Conservation (phyloP, 2,329 filamentous ascomycete genomes). For the Ascochyta pisi region DNA sequence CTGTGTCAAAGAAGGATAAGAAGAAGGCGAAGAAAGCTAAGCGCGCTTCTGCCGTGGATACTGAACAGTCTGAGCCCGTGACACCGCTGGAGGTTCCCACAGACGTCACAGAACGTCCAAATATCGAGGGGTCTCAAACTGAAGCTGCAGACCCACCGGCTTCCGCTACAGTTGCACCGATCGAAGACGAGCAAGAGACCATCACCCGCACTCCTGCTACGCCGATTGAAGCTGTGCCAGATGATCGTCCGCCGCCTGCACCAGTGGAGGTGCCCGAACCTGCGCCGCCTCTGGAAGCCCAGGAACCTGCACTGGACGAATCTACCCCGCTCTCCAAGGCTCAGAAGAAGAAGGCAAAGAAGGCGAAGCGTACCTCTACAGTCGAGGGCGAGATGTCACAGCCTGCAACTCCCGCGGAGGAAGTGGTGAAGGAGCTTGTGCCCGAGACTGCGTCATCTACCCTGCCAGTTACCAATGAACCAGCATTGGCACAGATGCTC, state of each 20-base stretch:
- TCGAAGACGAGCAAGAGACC: background rate
- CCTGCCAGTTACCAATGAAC: background rate
- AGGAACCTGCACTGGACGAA: background rate
- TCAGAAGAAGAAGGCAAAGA: slow-evolving; percentile 40
- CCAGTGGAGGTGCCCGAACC: slow-evolving; percentile 2
- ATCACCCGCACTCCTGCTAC: background rate
- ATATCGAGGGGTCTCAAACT: background rate
- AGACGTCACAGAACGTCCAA: background rate
- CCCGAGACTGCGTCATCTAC: slow-evolving; percentile 3
- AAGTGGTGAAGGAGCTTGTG: slow-evolving; percentile 11
- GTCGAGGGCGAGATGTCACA: slow-evolving; percentile 21
- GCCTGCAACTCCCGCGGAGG: slow-evolving; percentile 17
- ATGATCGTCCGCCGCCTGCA: slow-evolving; percentile 12
- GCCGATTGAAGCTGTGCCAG: slow-evolving; percentile 7
- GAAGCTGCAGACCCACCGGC: background rate
- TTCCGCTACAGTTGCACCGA: background rate
- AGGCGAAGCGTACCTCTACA: slow-evolving; percentile 32
- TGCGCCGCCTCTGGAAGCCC: background rate
- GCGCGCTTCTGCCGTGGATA: slow-evolving; percentile 7
- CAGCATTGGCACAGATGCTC: slow-evolving; percentile 1
- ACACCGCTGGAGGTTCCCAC: background rate
- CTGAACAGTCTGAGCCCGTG: background rate
- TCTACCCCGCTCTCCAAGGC: slow-evolving; percentile 32
- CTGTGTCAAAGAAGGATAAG: slow-evolving; percentile 31
- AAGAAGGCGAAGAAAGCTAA: slow-evolving; percentile 36